Evolutionary conservation across 2,329 filamentous ascomycete species (phyloP), one percentile per base, ranked within the genome.

Genomic region (Grosmannia huntii): DNA sequence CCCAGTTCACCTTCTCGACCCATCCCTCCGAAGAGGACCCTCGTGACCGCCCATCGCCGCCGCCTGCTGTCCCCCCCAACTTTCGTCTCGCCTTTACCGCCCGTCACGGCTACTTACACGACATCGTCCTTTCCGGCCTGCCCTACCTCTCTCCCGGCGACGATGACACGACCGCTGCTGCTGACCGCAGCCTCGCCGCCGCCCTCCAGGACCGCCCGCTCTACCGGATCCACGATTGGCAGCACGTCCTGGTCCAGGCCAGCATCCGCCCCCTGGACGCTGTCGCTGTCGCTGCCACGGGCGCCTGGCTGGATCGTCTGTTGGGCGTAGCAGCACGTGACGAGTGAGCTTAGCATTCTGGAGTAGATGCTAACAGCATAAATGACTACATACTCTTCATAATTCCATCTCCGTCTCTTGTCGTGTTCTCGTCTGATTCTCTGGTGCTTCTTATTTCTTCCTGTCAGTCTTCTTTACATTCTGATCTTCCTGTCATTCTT

Each of bases 1-100:
- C 91, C 1, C 85, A 85, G 58, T 96, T 96, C 69, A 83, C 79
- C 9, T 84, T 92, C 64, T 83, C 81, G 4, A 84, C 80, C 4
- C 73, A 80, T 68, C 71, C 85, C 44, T 78, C 77, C 61, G 74
- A 82, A 62, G 74, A 82, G 49, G 76, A 87, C 70, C 73, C 81
- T 58, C 72, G 83, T 58, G 71, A 77, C 60, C 74, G 82, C 46
- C 81, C 82, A 1, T 64, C 68, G 0, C 60, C 80, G 14, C 78
- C 81, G 1, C 67, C 71, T 14, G 69, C 73, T 25, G 70, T 86
- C 3, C 75, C 74, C 5, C 60, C 46, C 0, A 6, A 67, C 66
- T 71, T 75, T 59, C 65, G 62, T 11, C 64, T 68, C 1, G 54
- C 66, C 1, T 67, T 76, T 57, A 73, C 69, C 2, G 67, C 71